phyloP scores from a whole-genome alignment of 345 rosid species.

The Erodium maritimum region DNA sequence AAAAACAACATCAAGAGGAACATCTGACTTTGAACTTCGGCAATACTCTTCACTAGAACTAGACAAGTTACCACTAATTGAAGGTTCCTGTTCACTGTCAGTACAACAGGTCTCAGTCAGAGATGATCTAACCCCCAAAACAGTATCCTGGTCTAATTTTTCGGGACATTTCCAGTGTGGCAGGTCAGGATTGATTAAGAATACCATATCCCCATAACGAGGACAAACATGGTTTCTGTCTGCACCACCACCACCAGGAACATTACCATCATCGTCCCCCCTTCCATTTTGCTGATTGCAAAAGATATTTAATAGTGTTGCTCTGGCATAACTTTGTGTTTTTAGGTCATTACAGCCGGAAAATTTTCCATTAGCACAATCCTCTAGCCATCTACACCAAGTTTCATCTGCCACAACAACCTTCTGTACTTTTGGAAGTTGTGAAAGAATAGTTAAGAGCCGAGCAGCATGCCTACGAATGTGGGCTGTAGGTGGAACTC shows the following conservation, averaged over 20 bases:
- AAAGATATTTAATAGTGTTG: conserved; percentile 54
- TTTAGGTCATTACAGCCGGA: conserved; percentile 73
- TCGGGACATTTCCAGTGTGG: conserved; percentile 73
- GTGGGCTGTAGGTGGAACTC: conserved; percentile 85
- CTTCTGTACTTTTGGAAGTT: conserved; percentile 68
- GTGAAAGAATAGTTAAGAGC: conserved; percentile 68
- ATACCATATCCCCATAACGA: conserved; percentile 56
- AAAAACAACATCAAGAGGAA: conserved; percentile 68
- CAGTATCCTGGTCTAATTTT: conserved; percentile 20
- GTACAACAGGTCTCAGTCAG: conserved; percentile 20
- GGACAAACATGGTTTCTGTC: conserved; percentile 41
- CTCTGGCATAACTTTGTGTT: conserved; percentile 83
- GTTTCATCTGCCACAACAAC: conserved; percentile 50
- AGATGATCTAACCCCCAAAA: conserved; percentile 16
- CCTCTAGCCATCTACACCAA: conserved; percentile 90
- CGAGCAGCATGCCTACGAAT: conserved; percentile 92
- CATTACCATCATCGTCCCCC: no score
- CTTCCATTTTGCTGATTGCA: conserved; percentile 38
- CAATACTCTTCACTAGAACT: conserved; percentile 21
- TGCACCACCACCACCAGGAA: conserved; percentile 15
- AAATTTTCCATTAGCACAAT: conserved; percentile 69
- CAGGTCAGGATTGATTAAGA: conserved; percentile 70
- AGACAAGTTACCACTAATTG: conserved; percentile 18
- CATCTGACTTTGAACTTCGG: conserved; percentile 21
- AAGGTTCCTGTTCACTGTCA: conserved; percentile 12